phyloP scores from a whole-genome alignment of 1,284 basidiomycete species.

The Heimioporus retisporus region DNA sequence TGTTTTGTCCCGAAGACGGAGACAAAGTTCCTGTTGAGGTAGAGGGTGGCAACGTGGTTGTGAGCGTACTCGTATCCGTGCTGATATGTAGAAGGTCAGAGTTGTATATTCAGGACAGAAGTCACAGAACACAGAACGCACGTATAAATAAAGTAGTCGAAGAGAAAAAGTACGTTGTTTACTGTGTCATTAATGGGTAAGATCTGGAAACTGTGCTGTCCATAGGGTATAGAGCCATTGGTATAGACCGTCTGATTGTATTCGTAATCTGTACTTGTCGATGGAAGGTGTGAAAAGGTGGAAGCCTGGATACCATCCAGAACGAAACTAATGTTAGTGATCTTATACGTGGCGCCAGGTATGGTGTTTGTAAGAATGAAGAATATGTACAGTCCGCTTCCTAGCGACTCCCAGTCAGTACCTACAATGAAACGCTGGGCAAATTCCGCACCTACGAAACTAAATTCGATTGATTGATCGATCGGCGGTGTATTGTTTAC shows the following conservation, averaged over 20 bases:
- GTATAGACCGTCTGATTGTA: slow-evolving; percentile 30
- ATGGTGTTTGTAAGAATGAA: slow-evolving; percentile 29
- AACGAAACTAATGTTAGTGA: slow-evolving; percentile 19
- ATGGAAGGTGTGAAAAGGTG: slow-evolving; percentile 1
- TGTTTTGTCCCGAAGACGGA: no score
- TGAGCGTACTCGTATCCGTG: no score
- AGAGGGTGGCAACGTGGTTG: not conserved
- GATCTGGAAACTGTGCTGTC: slow-evolving; percentile 24
- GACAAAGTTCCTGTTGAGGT: no score
- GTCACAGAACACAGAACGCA: no score
- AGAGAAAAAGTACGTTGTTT: not conserved
- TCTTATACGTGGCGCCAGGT: not conserved
- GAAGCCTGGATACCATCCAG: slow-evolving; percentile 10
- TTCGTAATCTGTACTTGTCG: slow-evolving; percentile 12
- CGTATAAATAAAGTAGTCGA: slow-evolving; percentile 17
- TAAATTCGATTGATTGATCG: no score
- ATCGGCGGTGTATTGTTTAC: no score
- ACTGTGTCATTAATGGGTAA: not conserved
- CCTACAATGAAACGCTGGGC: no score
- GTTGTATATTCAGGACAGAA: no score
- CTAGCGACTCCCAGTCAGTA: slow-evolving; percentile 6
- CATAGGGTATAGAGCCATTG: slow-evolving; percentile 14
- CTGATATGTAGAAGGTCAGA: no score
- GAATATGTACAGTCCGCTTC: slow-evolving; percentile 34
- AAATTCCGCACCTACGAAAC: no score